Evolutionary conservation across 768 basidiomycete species (phyloP).

Genomic region (Lyophyllum atratum): DNA sequence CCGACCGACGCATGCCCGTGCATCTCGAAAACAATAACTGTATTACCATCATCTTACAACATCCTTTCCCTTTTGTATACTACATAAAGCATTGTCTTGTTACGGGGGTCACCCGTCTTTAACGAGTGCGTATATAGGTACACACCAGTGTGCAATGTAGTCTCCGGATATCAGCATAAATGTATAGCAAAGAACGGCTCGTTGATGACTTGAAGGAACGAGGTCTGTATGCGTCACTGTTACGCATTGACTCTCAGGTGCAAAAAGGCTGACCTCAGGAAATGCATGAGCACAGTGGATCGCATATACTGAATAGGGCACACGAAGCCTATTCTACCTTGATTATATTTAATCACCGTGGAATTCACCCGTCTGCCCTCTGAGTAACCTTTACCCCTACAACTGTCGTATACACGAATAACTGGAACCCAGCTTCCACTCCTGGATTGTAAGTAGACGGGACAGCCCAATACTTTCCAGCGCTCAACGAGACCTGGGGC

Average conservation of each 20-base stretch:
- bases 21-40: not conserved
- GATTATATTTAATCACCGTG: too few species aligned
- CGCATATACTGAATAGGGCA: too few species aligned
- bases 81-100: not conserved
- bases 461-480: conserved; percentile 72
- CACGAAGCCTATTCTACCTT: not conserved
- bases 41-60: not conserved
- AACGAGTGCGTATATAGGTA: not conserved
- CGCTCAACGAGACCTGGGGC: conserved; percentile 46
- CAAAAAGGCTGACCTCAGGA: too few species aligned
- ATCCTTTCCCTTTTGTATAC: not conserved
- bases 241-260: too few species aligned
- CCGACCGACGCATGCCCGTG: not conserved
- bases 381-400: conserved; percentile 24
- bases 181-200: not conserved
- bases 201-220: not conserved
- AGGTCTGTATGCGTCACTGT: not conserved
- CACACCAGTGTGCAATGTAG: not conserved
- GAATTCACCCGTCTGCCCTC: not conserved
- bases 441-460: conserved; percentile 75
- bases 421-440: conserved; percentile 53
- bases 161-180: not conserved
- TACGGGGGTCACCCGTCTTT: not conserved
- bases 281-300: too few species aligned
- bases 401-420: conserved; percentile 60